A percentile compares a stretch with the other conserved stretches of the same genome.
Evolutionary conservation across 805 yeast species (phyloP).

Genomic region (Wickerhamomyces chambardii): DNA sequence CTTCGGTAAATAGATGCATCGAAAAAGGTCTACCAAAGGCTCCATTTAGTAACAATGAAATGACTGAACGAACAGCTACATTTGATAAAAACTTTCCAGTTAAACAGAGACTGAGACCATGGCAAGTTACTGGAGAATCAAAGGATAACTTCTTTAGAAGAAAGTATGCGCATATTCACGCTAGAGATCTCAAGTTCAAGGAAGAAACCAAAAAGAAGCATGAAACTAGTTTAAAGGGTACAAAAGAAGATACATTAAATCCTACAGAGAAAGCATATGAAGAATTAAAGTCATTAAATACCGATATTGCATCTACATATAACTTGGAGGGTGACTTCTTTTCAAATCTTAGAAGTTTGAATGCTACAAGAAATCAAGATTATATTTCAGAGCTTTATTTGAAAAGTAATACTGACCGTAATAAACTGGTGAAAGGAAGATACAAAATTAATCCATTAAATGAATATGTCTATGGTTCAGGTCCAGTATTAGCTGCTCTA

Average conservation of each 20-base stretch:
- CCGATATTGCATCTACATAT: neutral
- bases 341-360: neutral
- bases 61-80: conserved; percentile 1
- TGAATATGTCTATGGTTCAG: conserved; percentile 72
- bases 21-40: neutral
- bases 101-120: conserved; percentile 39
- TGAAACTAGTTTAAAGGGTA: conserved; percentile 9
- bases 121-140: conserved; percentile 54
- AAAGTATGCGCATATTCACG: conserved; percentile 62
- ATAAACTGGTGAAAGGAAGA: neutral
- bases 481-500: conserved; percentile 67
- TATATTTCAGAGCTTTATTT: too few relatives aligned
- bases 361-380: too few relatives aligned
- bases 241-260: too few relatives aligned
- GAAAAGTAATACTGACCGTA: neutral
- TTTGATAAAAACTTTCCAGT: conserved; percentile 38
- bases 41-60: neutral
- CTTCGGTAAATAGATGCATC: neutral
- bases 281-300: too few relatives aligned
- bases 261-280: conserved; percentile 6
- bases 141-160: conserved; percentile 55
- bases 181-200: conserved; percentile 26
- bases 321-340: neutral
- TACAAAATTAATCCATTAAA: conserved; percentile 32
- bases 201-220: conserved; percentile 8